A percentile compares a stretch with the other conserved stretches of the same genome.
phyloP scores from a whole-genome alignment of 495 filamentous ascomycete species.

The Parathielavia hyrcaniae region DNA sequence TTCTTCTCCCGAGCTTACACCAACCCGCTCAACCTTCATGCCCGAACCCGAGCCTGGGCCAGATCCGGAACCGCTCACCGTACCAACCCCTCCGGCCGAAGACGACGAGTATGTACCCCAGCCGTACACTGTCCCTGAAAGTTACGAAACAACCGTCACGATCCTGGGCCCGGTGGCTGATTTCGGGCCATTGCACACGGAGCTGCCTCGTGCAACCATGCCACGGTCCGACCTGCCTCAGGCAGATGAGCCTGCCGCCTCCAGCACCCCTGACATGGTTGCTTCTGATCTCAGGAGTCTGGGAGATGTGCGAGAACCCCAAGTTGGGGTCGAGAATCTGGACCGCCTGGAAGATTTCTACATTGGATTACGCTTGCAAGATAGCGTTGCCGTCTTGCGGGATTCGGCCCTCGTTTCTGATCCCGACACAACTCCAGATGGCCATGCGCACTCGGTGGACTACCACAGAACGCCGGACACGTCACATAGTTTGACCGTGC shows the following conservation, averaged over 20 bases:
- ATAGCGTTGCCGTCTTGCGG: conserved; percentile 31
- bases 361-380: conserved; percentile 28
- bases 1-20: conserved; percentile 28
- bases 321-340: conserved; percentile 18
- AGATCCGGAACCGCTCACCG: conserved; percentile 17
- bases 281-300: conserved; percentile 10
- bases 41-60: conserved; percentile 6
- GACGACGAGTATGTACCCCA: conserved; percentile 38
- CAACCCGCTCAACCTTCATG: conserved; percentile 28
- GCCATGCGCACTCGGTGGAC: conserved; percentile 21
- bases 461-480: conserved; percentile 25
- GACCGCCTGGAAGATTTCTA: conserved; percentile 36
- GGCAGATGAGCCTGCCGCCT: conserved; percentile 20
- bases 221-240: conserved; percentile 21
- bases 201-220: conserved; percentile 25
- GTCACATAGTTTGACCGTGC: conserved; percentile 38
- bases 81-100: conserved; percentile 14
- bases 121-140: conserved; percentile 32
- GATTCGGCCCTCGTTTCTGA: conserved; percentile 34
- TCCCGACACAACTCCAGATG: conserved; percentile 26
- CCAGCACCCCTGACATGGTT: conserved; percentile 12
- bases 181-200: conserved; percentile 34
- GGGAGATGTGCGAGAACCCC: conserved; percentile 7
- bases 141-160: conserved; percentile 41
- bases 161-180: conserved; percentile 40